Evolutionary conservation across 768 basidiomycete species (phyloP).

Genomic region (Termitomyces sp.): DNA sequence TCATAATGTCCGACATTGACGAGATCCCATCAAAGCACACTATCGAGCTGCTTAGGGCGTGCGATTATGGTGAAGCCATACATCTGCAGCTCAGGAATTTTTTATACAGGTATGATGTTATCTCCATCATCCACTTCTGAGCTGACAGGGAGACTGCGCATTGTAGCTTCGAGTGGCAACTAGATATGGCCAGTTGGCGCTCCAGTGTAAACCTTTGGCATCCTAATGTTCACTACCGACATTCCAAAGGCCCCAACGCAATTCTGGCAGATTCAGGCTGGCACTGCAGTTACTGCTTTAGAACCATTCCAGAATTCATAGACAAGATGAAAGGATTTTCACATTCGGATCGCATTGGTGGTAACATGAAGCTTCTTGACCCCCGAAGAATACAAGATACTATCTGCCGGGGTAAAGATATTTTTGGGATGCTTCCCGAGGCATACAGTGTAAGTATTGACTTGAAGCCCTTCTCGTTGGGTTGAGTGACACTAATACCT

Average conservation of each 20-base stretch:
- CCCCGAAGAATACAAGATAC: constrained; percentile 50
- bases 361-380: constrained; percentile 40
- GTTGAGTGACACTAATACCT: not conserved
- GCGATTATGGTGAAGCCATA: constrained; percentile 47
- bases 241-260: constrained; percentile 42
- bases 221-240: constrained; percentile 40
- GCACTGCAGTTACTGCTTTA: constrained; percentile 70
- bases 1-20: constrained; percentile 61
- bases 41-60: constrained; percentile 45
- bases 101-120: constrained; percentile 47
- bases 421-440: constrained; percentile 65
- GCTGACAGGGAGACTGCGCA: not conserved
- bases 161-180: constrained; percentile 52
- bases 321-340: constrained; percentile 61
- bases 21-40: constrained; percentile 57
- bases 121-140: not conserved
- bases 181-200: constrained; percentile 53
- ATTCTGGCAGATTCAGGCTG: constrained; percentile 62
- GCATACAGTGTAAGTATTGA: constrained; percentile 45
- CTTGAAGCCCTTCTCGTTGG: not conserved
- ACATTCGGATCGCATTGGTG: constrained; percentile 58
- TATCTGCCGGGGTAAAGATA: constrained; percentile 58
- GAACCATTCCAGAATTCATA: constrained; percentile 51
- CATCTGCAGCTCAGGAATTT: constrained; percentile 62
- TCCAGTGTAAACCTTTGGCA: constrained; percentile 49